Evolutionary conservation across 208 protist genomes (phyloP).

Genomic region (Wallacemonas rigidus): DNA sequence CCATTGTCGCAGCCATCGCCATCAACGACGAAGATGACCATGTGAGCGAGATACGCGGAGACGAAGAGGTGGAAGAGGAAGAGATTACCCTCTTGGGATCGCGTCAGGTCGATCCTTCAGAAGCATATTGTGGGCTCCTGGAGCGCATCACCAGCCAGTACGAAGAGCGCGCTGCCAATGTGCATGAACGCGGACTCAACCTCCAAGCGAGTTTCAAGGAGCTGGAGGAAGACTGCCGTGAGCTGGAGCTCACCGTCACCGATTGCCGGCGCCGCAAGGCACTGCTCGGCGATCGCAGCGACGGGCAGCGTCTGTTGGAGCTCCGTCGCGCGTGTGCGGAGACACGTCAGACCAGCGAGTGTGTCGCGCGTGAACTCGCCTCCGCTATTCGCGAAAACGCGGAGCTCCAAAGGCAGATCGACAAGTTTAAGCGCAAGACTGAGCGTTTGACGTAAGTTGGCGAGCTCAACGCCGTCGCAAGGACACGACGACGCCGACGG

Average conservation of each 20-base stretch:
- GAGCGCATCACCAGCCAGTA: slow-evolving; percentile 34
- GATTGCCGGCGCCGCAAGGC: slow-evolving; percentile 44
- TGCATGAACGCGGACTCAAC: slow-evolving; percentile 41
- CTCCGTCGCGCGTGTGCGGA: slow-evolving; percentile 49
- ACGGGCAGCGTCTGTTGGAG: slow-evolving; percentile 39
- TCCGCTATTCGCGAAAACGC: slow-evolving; percentile 39
- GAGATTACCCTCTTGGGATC: slow-evolving; percentile 46
- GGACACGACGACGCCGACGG: too few species aligned
- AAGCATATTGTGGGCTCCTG: slow-evolving; percentile 57
- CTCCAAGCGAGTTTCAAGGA: slow-evolving; percentile 44
- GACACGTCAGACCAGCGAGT: slow-evolving; percentile 41
- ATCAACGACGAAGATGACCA: not conserved
- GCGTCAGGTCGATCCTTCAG: slow-evolving; percentile 36
- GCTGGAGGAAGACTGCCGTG: slow-evolving; percentile 61
- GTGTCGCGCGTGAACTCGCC: slow-evolving; percentile 54
- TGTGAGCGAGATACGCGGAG: not conserved
- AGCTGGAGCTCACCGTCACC: slow-evolving; percentile 39
- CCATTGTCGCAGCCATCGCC: too few species aligned
- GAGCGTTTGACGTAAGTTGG: slow-evolving; percentile 12
- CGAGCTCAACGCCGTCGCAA: too few species aligned
- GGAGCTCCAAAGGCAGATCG: slow-evolving; percentile 46
- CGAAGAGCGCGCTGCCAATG: slow-evolving; percentile 32
- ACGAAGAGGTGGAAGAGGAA: slow-evolving; percentile 24
- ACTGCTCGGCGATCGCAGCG: slow-evolving; percentile 27
- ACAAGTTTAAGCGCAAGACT: slow-evolving; percentile 64